A percentile compares a stretch with the other conserved stretches of the same genome.
phyloP scores from a whole-genome alignment of 2,329 filamentous ascomycete genomes.

The Ophiostoma quercus region DNA sequence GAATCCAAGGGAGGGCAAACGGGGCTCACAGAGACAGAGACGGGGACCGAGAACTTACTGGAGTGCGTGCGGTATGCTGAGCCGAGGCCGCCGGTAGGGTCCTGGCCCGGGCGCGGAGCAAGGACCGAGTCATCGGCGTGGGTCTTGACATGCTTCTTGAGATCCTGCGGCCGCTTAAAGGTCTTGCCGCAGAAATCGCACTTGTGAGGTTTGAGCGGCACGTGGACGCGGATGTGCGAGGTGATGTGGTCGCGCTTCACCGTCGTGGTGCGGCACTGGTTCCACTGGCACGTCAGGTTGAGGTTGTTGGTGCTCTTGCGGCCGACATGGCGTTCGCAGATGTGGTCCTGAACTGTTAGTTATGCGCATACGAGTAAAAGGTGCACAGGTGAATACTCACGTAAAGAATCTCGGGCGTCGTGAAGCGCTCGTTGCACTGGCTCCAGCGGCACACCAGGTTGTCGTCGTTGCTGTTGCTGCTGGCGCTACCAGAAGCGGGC shows the following conservation, averaged over 20 bases:
- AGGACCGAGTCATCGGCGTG: slow-evolving; percentile 91
- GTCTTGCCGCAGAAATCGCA: slow-evolving; percentile 98
- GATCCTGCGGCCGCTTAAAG: slow-evolving; percentile 96
- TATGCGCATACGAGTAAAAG: neutral
- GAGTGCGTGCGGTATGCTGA: slow-evolving; percentile 48
- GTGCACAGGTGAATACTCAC: slow-evolving; percentile 35
- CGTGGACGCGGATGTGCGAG: slow-evolving; percentile 95
- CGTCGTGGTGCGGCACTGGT: slow-evolving; percentile 88
- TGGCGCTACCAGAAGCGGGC: slow-evolving; percentile 11
- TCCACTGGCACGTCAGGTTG: slow-evolving; percentile 96
- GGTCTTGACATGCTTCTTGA: slow-evolving; percentile 99
- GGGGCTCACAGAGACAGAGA: neutral
- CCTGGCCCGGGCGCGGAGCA: slow-evolving; percentile 45
- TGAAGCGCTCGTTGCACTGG: slow-evolving; percentile 55
- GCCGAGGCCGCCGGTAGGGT: slow-evolving; percentile 47
- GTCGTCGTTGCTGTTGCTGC: slow-evolving; percentile 38
- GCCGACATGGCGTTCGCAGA: slow-evolving; percentile 96
- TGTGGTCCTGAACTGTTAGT: slow-evolving; percentile 66
- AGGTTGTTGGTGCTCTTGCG: slow-evolving; percentile 99
- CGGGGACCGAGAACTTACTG: slow-evolving; percentile 44
- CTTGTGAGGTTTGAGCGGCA: slow-evolving; percentile 98
- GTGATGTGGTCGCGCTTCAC: slow-evolving; percentile 99
- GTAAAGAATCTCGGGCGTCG: slow-evolving; percentile 54
- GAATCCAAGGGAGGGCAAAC: slow-evolving; percentile 21
- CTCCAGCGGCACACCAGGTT: slow-evolving; percentile 58